Base-by-base conservation (phyloP, 2,329 filamentous ascomycete genomes). In the Aspergillus sp. region DNA sequence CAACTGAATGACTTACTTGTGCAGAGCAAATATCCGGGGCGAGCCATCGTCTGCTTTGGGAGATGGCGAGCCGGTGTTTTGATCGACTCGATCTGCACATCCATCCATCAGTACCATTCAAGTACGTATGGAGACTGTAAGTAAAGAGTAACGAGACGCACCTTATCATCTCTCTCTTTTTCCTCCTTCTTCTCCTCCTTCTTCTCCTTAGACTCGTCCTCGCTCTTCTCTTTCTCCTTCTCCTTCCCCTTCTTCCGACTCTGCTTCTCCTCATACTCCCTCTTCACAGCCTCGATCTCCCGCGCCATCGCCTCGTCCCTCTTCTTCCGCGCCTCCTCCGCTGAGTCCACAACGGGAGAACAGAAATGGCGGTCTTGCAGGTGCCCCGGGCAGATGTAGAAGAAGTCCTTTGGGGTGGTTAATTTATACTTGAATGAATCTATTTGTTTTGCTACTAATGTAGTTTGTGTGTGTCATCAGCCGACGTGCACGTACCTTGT, bases 341-440 rank as follows among this genome's bases (percentile, higher is more conserved):
- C 63, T 27, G 57, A 47, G 39, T 68, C 61, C 24, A 69, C 44
- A 24, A 70, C 55, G 3, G 76, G 68, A 15, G 69, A 69, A 52
- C 83, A 89, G 57, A 95, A 96, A 25, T 81, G 76, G 19, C 68
- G 69, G 52, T 96, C 91, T 50, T 82, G 84, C 6, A 96, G 66
- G 59, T 98, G 91, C 19, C 72, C 68, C 4, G 78, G 71, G 49
- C 91, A 98, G 27, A 93, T 75, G 55, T 93, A 95, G 66, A 98
- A 96, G 62, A 86, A 93, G 55, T 94, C 86, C 76, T 80, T 29
- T 11, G 11, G 19, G 13, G 13, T 26, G 8, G 15, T 43, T 12
- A 46, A 31, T 27, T n/a, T 12, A 24, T 12, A 24, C 27, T 16
- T 15, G 30, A 14, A 34, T 36, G 35, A 41, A 24, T n/a, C 15